Conservation (phyloP, 163 green algal genomes). For the Volvox carteri region DNA sequence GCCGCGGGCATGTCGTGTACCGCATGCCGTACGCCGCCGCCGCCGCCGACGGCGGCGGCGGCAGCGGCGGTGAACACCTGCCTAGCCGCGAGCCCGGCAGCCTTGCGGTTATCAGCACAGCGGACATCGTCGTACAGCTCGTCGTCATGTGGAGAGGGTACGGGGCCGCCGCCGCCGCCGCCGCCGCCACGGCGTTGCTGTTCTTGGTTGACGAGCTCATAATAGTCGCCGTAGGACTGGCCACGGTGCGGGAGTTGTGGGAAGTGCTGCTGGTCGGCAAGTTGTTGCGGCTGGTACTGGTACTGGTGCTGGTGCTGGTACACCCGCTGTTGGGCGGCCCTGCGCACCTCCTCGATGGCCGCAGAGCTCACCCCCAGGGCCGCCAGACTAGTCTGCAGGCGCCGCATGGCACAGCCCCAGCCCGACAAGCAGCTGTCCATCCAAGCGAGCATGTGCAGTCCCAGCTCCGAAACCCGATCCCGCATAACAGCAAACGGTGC, state of each 20-base stretch:
- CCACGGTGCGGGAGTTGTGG: too few relatives aligned
- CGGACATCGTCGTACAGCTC: not conserved
- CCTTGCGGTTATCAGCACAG: not conserved
- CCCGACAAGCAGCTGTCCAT: not conserved
- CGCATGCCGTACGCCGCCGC: not conserved
- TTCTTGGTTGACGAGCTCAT: too few relatives aligned
- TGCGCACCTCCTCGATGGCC: not conserved
- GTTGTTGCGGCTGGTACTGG: not conserved
- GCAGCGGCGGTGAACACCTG: not conserved
- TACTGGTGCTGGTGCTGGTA: not conserved
- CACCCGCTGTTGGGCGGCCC: not conserved
- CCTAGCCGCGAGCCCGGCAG: not conserved
- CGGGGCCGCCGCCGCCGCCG: not conserved
- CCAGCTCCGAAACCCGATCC: not conserved
- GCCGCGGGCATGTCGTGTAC: not conserved
- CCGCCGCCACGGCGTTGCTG: too few relatives aligned
- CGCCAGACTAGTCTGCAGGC: not conserved
- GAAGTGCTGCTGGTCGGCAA: too few relatives aligned
- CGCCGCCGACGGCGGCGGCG: not conserved
- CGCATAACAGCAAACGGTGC: not conserved
- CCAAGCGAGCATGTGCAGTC: conserved; percentile 7
- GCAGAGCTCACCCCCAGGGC: not conserved
- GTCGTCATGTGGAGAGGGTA: too few relatives aligned
- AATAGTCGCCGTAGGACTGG: too few relatives aligned
- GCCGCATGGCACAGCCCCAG: not conserved